Conservation (phyloP, 139 green algal species). For the Chara braunii region DNA sequence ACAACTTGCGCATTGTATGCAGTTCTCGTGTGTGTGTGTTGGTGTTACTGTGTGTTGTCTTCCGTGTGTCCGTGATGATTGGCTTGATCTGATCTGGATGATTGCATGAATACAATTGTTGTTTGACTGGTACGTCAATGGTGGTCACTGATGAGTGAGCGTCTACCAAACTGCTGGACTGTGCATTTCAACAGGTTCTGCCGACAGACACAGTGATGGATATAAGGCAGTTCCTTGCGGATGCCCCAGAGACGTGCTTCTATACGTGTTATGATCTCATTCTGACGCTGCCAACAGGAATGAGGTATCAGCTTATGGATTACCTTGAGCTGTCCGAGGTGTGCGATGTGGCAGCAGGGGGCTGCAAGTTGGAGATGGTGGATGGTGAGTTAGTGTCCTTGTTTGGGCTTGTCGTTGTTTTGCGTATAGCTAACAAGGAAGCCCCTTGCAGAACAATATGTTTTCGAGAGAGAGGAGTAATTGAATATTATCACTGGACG, state of each 20-base stretch:
- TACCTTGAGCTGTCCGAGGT: conserved; percentile 38
- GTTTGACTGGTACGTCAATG: background rate
- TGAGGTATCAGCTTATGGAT: conserved; percentile 34
- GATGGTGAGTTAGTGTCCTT: conserved; percentile 2
- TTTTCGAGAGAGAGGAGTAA: no score
- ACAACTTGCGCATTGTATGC: background rate
- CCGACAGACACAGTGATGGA: conserved; percentile 39
- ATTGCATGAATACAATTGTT: background rate
- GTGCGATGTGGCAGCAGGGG: conserved; percentile 19
- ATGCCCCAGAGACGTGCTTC: conserved; percentile 39
- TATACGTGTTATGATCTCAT: conserved; percentile 41
- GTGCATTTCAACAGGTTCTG: no score
- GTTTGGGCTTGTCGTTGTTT: no score
- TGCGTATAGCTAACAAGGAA: no score
- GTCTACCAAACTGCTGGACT: no score
- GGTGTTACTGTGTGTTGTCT: background rate
- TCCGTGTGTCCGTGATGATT: background rate
- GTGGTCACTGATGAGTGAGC: conserved; percentile 11
- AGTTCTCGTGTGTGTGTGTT: background rate
- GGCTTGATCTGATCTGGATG: background rate
- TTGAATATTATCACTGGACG: no score
- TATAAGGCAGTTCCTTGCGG: conserved; percentile 34
- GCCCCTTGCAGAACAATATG: no score
- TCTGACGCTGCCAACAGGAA: conserved; percentile 12
- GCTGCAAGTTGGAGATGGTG: conserved; percentile 30